phyloP scores from a whole-genome alignment of 129 eudicot genomes.

The Heracleum sosnowskyi region DNA sequence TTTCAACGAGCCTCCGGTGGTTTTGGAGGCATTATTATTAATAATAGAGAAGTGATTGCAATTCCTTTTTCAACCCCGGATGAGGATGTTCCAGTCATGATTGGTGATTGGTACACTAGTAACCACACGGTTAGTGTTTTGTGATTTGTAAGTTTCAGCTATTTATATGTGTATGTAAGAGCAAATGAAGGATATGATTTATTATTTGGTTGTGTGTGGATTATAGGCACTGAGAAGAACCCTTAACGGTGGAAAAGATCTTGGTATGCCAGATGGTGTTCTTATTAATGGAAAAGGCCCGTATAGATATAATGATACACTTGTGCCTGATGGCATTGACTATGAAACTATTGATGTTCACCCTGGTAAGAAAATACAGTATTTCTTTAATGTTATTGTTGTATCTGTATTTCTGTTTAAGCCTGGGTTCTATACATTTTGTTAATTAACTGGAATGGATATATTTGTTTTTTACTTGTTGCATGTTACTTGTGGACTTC shows the following conservation, averaged over 20 bases:
- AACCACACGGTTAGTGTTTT: conserved; percentile 80
- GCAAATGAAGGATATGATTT: not conserved
- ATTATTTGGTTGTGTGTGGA: not conserved
- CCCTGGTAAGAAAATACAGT: conserved; percentile 45
- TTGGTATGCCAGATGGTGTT: conserved; percentile 98
- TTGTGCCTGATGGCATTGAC: conserved; percentile 83
- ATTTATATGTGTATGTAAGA: not conserved
- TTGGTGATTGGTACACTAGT: conserved; percentile 87
- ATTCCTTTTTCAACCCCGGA: conserved; percentile 77
- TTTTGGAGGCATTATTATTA: conserved; percentile 60
- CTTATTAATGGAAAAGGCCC: conserved; percentile 95
- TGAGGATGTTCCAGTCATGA: conserved; percentile 62
- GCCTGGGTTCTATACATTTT: not conserved
- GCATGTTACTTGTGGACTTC: not conserved
- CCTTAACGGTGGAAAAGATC: conserved; percentile 62
- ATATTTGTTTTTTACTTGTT: not conserved
- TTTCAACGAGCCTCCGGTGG: conserved; percentile 91
- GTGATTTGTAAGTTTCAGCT: conserved; percentile 1
- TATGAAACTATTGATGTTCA: conserved; percentile 66
- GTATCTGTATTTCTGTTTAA: not conserved
- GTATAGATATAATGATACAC: conserved; percentile 73
- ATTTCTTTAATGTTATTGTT: not conserved
- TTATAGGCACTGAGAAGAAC: conserved; percentile 64
- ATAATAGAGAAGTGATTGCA: conserved; percentile 52
- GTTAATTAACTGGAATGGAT: not conserved